Evolutionary conservation across 768 basidiomycete species (phyloP).

Genomic region (Lactarius pseudohatsudake): DNA sequence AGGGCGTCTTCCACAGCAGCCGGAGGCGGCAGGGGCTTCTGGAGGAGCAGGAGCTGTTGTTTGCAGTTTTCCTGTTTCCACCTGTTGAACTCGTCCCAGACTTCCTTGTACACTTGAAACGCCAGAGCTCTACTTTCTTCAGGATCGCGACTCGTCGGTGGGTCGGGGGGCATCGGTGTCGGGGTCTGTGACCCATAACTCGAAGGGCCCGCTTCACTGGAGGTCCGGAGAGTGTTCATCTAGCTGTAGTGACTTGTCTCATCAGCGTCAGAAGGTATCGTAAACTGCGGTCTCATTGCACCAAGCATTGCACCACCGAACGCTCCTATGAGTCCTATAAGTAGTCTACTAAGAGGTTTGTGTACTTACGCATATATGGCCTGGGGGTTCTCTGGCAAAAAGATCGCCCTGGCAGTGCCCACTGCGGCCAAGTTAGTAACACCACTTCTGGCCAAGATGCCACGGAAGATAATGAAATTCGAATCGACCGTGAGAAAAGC

Average conservation of each 20-base stretch:
- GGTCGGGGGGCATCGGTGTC: neutral
- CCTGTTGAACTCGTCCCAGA: slow-evolving; percentile 33
- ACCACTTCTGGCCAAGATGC: too few species aligned
- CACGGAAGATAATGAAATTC: too few species aligned
- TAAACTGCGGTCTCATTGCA: neutral
- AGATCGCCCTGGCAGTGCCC: neutral
- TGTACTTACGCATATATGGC: slow-evolving; percentile 3
- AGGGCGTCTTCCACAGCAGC: neutral
- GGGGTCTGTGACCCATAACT: neutral
- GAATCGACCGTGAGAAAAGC: slow-evolving; percentile 14
- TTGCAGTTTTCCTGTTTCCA: slow-evolving; percentile 33
- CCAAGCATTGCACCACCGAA: neutral
- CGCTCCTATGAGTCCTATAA: neutral
- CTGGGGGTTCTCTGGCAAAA: neutral
- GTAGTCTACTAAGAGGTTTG: neutral
- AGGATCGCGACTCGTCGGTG: neutral
- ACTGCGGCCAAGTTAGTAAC: neutral
- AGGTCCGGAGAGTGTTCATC: neutral
- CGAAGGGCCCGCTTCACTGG: neutral
- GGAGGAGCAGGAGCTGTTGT: slow-evolving; percentile 23
- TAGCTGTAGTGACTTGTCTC: neutral
- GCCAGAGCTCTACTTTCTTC: slow-evolving; percentile 10
- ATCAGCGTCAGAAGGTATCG: neutral
- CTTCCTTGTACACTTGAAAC: slow-evolving; percentile 28
- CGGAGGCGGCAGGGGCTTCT: slow-evolving; percentile 21